Percentiles rank a stretch among this genome's conserved stretches.
Conservation (phyloP, 371 early-diverging fungal genomes). For the Gilbertella persicaria region DNA sequence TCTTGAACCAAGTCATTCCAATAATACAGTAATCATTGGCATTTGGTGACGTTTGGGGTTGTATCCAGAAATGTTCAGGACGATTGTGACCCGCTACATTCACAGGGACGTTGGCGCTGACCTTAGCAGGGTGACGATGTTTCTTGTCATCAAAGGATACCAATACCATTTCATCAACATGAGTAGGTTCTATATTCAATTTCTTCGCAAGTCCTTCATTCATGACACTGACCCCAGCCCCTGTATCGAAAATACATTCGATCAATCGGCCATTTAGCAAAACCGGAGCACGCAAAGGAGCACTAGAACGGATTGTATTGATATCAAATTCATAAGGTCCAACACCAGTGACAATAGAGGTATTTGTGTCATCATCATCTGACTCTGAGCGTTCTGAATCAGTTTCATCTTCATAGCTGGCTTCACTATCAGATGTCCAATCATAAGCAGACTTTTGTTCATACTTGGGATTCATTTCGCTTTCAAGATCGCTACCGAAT, state of each 20-base stretch:
- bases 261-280: neutral
- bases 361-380: neutral
- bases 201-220: neutral
- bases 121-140: neutral
- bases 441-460: neutral
- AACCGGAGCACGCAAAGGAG: neutral
- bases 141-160: neutral
- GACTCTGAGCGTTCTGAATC: neutral
- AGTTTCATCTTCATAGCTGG: neutral
- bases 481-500: no score
- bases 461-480: neutral
- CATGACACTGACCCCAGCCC: neutral
- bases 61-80: slow-evolving; percentile 1
- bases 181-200: neutral
- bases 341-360: neutral
- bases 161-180: neutral
- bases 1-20: neutral
- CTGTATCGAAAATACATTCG: neutral
- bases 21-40: neutral
- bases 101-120: neutral
- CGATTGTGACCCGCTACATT: neutral
- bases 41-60: neutral
- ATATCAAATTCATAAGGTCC: neutral
- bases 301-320: neutral
- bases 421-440: neutral